Evolutionary conservation across 179 eudicot species (phyloP), one percentile per base, ranked within the genome.

Genomic region (Beta corolliflora): DNA sequence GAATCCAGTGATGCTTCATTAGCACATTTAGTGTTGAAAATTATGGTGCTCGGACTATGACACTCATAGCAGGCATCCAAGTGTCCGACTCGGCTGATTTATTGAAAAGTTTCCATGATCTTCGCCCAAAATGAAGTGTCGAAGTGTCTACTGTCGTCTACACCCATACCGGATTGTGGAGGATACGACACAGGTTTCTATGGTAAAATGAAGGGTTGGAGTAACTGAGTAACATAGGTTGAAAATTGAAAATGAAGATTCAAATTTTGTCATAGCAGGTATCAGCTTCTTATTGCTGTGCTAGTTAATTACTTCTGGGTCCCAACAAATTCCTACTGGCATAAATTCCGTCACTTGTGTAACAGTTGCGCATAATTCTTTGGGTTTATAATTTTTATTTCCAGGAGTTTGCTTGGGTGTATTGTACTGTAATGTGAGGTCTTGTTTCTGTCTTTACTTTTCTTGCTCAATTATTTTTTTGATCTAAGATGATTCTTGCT

Each of bases 231-330:
- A 36, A 36, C 41, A 50, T 9, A 29, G 29, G 44, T 16, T 5
- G n/a, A 53, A 73, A 53, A 7, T 7, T 59, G 58, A 25, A 66
- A 65, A 8, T 72, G 59, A 55, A 78, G 25, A 16, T 73, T 72
- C 60, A n/a, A 50, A 9, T 54, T 73, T 45, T 54, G 1, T 73
- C 11, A 13, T 54, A 14, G 15, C 29, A 52, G 80, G 77, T 19
- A 44, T 31, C 5, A 53, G 23, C 52, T 77, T 72, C 73, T 77
- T 59, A 55, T n/a, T 77, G 29, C 44, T 67, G 65, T 77, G 77
- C 59, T 21, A 56, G 54, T 36, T 36, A 36, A 36, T 75, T 74
- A n/a, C 66, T 61, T 59, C 9, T 31, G 60, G n/a, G 23, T 76
- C 50, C 25, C 76, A 48, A 48, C 65, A 80, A 63, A 66, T 19